Conservation (phyloP, 805 yeast genomes). For the Yamadazyma paraphyllophila region DNA sequence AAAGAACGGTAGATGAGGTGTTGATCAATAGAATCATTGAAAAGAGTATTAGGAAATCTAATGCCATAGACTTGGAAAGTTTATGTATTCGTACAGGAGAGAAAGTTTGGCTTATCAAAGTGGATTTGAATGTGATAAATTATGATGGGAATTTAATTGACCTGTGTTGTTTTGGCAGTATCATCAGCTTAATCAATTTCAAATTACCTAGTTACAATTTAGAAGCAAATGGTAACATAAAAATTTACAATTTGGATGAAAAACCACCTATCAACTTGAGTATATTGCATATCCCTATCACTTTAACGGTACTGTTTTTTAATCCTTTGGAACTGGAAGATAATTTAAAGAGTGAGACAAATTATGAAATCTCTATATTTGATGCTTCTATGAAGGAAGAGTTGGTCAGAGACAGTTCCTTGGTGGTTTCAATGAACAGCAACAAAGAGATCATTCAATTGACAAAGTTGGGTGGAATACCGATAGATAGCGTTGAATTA, state of each 20-base stretch:
- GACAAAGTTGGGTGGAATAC: slow-evolving; percentile 85
- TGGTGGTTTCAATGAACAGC: slow-evolving; percentile 84
- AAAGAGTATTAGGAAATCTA: slow-evolving; percentile 86
- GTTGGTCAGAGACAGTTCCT: slow-evolving; percentile 65
- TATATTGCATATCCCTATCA: slow-evolving; percentile 83
- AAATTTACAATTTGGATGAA: slow-evolving; percentile 70
- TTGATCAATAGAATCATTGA: slow-evolving; percentile 80
- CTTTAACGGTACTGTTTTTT: slow-evolving; percentile 85
- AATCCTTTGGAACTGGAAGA: slow-evolving; percentile 64
- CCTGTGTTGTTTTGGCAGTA: slow-evolving; percentile 85
- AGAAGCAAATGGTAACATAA: slow-evolving; percentile 27
- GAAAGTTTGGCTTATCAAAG: slow-evolving; percentile 88
- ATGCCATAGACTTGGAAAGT: slow-evolving; percentile 87
- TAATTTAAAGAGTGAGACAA: slow-evolving; percentile 65
- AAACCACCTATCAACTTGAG: slow-evolving; percentile 86
- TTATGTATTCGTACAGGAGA: slow-evolving; percentile 88
- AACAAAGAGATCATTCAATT: slow-evolving; percentile 90
- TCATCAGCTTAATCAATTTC: slow-evolving; percentile 81
- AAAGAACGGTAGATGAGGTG: slow-evolving; percentile 73
- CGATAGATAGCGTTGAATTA: slow-evolving; percentile 68
- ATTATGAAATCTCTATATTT: slow-evolving; percentile 58
- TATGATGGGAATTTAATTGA: slow-evolving; percentile 94
- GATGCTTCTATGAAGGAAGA: slow-evolving; percentile 85
- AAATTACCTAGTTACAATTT: slow-evolving; percentile 75
- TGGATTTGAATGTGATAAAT: slow-evolving; percentile 84